These are phyloP conservation scores for Nitzschia putrida DNA, from an alignment of 108 stramenopile species.

Conservation along the genomic window DNA sequence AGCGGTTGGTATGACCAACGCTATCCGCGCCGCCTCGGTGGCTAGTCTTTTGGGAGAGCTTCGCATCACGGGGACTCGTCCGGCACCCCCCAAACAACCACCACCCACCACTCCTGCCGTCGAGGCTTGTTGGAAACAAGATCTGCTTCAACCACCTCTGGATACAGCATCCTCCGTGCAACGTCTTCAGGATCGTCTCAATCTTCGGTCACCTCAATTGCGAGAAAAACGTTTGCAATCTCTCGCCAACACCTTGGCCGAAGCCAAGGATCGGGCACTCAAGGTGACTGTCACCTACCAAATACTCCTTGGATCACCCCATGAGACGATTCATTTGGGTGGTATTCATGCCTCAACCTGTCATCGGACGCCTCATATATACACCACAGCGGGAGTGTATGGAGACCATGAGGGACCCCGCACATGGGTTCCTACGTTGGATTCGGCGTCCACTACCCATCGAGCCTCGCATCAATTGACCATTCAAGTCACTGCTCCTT, in stretches of 20 bases:
- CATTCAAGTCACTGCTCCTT: constrained; percentile 62
- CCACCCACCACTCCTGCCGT: not conserved
- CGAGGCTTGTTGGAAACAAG: constrained; percentile 57
- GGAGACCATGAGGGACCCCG: constrained; percentile 86
- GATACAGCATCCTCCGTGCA: not conserved
- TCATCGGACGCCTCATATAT: constrained; percentile 63
- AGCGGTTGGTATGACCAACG: constrained; percentile 70
- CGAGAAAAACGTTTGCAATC: constrained; percentile 36
- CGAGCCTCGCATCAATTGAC: constrained; percentile 66
- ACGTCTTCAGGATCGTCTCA: constrained; percentile 32
- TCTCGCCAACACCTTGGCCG: constrained; percentile 37
- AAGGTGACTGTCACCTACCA: constrained; percentile 45
- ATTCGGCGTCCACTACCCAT: constrained; percentile 74
- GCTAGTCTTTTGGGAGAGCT: constrained; percentile 76
- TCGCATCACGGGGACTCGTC: constrained; percentile 34
- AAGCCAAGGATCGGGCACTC: constrained; percentile 24
- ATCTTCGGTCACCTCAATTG: constrained; percentile 34
- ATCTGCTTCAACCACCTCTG: constrained; percentile 27
- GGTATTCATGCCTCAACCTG: constrained; percentile 49
- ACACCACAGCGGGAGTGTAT: constrained; percentile 70
- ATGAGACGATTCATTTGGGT: constrained; percentile 35
- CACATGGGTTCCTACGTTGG: constrained; percentile 78
- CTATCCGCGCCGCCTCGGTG: constrained; percentile 74
- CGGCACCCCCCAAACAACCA: constrained; percentile 1
- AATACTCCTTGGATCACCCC: constrained; percentile 28